Percentiles rank a stretch among this genome's conserved stretches.
phyloP scores from a whole-genome alignment of 371 early-diverging fungal species.

The Amoeboaphelidium protococcarum region DNA sequence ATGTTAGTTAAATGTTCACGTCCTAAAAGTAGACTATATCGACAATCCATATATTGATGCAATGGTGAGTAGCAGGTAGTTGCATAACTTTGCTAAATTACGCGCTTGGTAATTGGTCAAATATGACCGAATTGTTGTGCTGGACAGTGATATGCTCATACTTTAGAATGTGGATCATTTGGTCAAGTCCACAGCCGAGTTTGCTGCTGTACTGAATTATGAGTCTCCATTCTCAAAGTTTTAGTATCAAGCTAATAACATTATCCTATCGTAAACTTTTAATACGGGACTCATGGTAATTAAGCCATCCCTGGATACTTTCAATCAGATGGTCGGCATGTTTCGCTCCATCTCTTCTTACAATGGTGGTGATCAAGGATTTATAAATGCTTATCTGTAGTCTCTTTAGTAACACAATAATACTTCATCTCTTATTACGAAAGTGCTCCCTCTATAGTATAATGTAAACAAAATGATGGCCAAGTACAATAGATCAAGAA shows the following conservation, averaged over 20 bases:
- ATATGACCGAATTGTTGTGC: not conserved
- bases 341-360: not conserved
- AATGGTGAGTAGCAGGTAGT: not conserved
- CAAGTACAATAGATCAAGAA: not conserved
- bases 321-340: not conserved
- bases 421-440: not conserved
- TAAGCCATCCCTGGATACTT: not conserved
- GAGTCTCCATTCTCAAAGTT: not conserved
- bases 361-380: conserved; percentile 2
- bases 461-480: not conserved
- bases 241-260: not conserved
- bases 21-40: not conserved
- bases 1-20: not conserved
- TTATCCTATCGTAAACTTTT: not conserved
- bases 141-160: conserved; percentile 1
- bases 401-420: not conserved
- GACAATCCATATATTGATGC: not conserved
- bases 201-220: not conserved
- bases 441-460: not conserved
- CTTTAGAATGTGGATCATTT: not conserved
- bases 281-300: conserved; percentile 1
- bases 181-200: not conserved
- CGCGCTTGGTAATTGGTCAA: not conserved
- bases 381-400: not conserved
- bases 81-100: not conserved